Base-by-base conservation (phyloP, 331 rosid species). In the Phaseolus coccineus region DNA sequence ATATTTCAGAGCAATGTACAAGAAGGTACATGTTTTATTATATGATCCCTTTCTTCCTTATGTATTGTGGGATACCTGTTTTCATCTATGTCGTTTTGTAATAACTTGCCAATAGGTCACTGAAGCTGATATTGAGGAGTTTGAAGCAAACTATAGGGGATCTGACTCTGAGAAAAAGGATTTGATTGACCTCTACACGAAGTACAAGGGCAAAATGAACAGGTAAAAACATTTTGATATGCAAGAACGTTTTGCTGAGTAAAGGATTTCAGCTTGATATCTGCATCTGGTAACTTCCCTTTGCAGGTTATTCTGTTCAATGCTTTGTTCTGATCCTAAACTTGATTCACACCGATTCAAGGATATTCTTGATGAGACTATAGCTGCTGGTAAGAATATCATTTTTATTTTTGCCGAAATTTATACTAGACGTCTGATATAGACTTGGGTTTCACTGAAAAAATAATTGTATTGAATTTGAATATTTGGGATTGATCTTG, bases 321-420 rank as follows among this genome's bases (percentile, higher is more conserved):
- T 92, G 97, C 87, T 92, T 73, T 90, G 97, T 80, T 92, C 97
- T 0, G 93, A 90, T 77, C 87, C 87, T 61, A 87, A 87, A 80
- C 88, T 92, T 12, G 93, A 92, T 66, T 90, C 97, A 1, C 93
- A 92, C 81, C 88, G 93, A 30, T 92, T 82, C 89, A 90, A 81
- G 90, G 93, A 90, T 72, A 87, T 84, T 55, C 73, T 92, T 64
- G 93, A 92, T 30, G 94, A 87, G 83, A 84, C 87, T 47, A 85
- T 90, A 35, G 59, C 84, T 76, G 78, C 88, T 79, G 98, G 96
- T 94, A 69, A 76, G 74, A 74, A 62, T 76, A 74, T 69, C 37
- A 46, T 58, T 35, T n/a, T 30, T 71, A 70, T 37, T 73, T 25
- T 69, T 71, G 75, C 40, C 40, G 6, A 14, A 77, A 51, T 28